Conservation (phyloP, 768 basidiomycete species). For the Infundibulicybe gibba region DNA sequence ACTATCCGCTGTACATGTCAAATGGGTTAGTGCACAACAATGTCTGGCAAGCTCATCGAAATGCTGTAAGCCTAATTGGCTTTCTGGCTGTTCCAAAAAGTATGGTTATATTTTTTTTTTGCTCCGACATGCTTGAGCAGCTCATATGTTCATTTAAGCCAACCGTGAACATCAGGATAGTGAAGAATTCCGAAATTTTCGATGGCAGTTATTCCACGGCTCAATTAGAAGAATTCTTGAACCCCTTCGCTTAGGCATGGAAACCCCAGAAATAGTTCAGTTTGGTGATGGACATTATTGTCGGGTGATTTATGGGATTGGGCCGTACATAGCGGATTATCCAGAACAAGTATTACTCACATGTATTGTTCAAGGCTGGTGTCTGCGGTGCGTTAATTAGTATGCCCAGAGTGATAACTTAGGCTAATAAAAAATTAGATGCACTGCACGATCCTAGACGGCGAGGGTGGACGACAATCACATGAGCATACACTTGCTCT, state of each 20-base stretch:
- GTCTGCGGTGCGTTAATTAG: slow-evolving; percentile 15
- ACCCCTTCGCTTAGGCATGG: slow-evolving; percentile 14
- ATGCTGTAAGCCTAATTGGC: background rate
- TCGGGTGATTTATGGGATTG: slow-evolving; percentile 14
- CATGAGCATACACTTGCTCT: slow-evolving; percentile 13
- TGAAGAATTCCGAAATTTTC: slow-evolving; percentile 9
- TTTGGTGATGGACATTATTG: slow-evolving; percentile 19
- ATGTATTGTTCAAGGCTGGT: slow-evolving; percentile 17
- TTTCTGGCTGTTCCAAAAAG: background rate
- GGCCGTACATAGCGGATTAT: slow-evolving; percentile 22
- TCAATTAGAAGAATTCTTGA: slow-evolving; percentile 10
- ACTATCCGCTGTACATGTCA: slow-evolving; percentile 13
- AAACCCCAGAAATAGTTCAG: slow-evolving; percentile 11
- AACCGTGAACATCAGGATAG: background rate
- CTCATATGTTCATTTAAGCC: background rate
- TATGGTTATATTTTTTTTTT: background rate
- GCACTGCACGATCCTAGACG: slow-evolving; percentile 14
- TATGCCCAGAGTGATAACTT: background rate
- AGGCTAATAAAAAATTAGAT: slow-evolving; percentile 11
- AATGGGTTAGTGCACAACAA: slow-evolving; percentile 8
- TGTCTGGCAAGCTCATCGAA: background rate
- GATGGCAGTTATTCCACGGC: slow-evolving; percentile 12
- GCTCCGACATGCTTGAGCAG: background rate
- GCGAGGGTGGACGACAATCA: slow-evolving; percentile 2
- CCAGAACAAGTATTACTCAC: slow-evolving; percentile 17